phyloP scores from a whole-genome alignment of 306 rosid genomes.

The Castanea crenata region DNA sequence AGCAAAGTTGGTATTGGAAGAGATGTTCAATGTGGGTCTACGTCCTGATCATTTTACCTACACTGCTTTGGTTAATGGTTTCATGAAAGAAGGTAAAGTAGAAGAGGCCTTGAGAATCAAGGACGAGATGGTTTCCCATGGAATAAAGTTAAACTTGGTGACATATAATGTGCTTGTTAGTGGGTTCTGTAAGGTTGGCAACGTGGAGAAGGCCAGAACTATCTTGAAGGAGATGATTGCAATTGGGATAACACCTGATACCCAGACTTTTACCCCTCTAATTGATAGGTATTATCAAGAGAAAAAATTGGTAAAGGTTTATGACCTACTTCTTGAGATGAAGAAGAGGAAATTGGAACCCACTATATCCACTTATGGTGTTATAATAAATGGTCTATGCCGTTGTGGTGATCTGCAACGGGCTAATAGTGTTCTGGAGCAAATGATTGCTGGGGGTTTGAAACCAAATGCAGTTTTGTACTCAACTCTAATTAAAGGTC shows the following conservation, averaged over 20 bases:
- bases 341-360: constrained; percentile 34
- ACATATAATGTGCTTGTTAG: constrained; percentile 28
- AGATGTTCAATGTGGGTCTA: constrained; percentile 34
- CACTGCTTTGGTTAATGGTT: constrained; percentile 39
- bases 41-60: constrained; percentile 27
- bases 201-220: constrained; percentile 35
- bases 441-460: constrained; percentile 29
- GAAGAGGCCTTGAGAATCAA: constrained; percentile 40
- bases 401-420: constrained; percentile 18
- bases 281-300: constrained; percentile 41
- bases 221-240: constrained; percentile 36
- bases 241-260: constrained; percentile 27
- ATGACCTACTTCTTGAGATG: constrained; percentile 34
- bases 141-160: constrained; percentile 12
- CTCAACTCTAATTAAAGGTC: constrained; percentile 30
- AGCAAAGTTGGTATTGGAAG: constrained; percentile 28
- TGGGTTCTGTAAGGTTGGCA: constrained; percentile 40
- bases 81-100: constrained; percentile 29
- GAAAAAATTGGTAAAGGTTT: constrained; percentile 23
- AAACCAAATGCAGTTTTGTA: constrained; percentile 35
- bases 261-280: constrained; percentile 24
- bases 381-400: constrained; percentile 36
- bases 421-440: constrained; percentile 29
- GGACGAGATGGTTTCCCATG: constrained; percentile 32
- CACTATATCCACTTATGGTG: constrained; percentile 29